Evolutionary conservation across 1,139 yeast genomes (phyloP), one percentile per base, ranked within the genome.

Genomic region (Zhuliangozyma blackwelliae): DNA sequence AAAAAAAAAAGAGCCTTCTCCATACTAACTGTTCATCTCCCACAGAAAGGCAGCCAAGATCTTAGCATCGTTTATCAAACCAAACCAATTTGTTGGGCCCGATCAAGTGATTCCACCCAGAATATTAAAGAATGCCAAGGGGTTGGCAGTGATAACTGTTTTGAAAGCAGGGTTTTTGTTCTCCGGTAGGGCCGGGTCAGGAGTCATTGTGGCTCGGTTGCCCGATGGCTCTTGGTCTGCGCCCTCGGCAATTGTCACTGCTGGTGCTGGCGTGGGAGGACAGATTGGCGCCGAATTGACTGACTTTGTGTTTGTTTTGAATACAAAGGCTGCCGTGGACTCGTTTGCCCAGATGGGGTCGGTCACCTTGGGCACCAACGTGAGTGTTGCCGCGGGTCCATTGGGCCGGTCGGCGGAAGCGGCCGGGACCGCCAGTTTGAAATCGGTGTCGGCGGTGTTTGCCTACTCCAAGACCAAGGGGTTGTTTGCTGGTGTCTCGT

Each of bases 191-290:
- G 97, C 97, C 2, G 98, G 98, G 20, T 87, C 96, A 1, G 98
- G 98, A 45, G 88, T 92, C 27, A 85, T 92, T 45, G 94, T 92
- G 23, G 96, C 97, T 6, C 72, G 97, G 44, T 72, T 92, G 37
- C 94, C 94, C 2, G 98, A 92, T 61, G 97, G 97, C 1, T 63
- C 81, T 1, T 92, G 98, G 98, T 88, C 97, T n/a, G 94, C 97
- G 1, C 98, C 98, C 2, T 83, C 96, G 3, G 98, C 97, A 8
- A 84, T 92, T 50, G 82, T 81, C 35, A 86, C 97, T 21, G 97
- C 96, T 1, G 98, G 98, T 50, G 97, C 97, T 3, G 97, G 98
- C 54, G 97, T 94, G 5, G 98, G 98, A 40, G 98, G 98, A 30
- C 95, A 89, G 65, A 78, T 92, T 48, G 98, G 98, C 29, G 94